Evolutionary conservation across 257 asterid genomes (phyloP), one percentile per base, ranked within the genome.

Genomic region (Handroanthus guayacan): DNA sequence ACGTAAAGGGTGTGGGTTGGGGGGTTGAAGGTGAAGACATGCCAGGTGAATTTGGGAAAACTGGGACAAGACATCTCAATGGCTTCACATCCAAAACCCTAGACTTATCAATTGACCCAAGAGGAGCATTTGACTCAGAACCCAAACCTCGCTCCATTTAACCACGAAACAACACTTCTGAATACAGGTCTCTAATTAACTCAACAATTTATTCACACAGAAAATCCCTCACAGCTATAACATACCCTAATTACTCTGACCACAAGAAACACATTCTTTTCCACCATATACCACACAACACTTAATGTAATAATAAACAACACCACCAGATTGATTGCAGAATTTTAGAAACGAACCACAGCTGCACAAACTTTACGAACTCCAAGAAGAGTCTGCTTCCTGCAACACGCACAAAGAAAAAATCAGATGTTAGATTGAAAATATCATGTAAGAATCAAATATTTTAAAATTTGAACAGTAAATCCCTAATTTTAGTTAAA

Each of bases 41-140:
- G 31, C 87, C 92, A 17, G 87, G 78, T 61, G 90, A 78, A 17
- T 86, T 81, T 5, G 96, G 98, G 75, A 95, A 95, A 78, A 92
- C 78, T 3, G 99, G 98, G 60, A 82, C 90, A 64, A 95, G 89
- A 78, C 86, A 77, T 87, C 92, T 91, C 83, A 92, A 45, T 52
- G 99, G 99, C 87, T 52, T 92, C 58, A 95, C 84, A 50, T 88
- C 88, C 78, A 88, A 84, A 48, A 95, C 98, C 86, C 85, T 87
- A 57, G 97, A 85, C 87, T 84, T 95, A 71, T 95, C 99, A 71
- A 91, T 72, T 13, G 87, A 66, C 56, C 84, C 91, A 55, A 85
- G 47, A 4, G 81, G 83, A 16, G 71, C 83, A 82, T 78, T 83
- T 56, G 90, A 78, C 45, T 80, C 82, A 2, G 93, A 71, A 82